Percentiles rank a stretch among this genome's conserved stretches.
Conservation (phyloP, 331 rosid genomes). For the Acacia pycnantha region DNA sequence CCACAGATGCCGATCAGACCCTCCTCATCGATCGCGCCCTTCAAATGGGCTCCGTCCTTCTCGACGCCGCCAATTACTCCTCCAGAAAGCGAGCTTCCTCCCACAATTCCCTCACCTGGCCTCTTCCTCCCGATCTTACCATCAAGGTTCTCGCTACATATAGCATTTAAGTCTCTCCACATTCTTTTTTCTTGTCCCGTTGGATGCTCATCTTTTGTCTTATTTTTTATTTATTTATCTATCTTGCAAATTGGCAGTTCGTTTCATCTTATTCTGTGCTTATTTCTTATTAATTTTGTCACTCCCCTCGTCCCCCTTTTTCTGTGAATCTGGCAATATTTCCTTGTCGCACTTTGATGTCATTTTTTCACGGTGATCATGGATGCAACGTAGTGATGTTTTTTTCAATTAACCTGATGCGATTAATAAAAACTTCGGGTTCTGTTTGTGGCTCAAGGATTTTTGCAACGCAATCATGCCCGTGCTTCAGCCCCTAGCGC, state of each 20-base stretch:
- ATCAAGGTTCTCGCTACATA: constrained; percentile 43
- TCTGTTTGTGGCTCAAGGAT: not conserved
- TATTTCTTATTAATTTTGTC: not conserved
- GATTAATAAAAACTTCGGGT: not conserved
- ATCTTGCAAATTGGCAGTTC: not conserved
- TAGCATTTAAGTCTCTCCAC: not conserved
- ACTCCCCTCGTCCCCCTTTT: not conserved
- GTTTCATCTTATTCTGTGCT: not conserved
- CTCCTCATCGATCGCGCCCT: constrained; percentile 72
- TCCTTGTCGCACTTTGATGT: not conserved
- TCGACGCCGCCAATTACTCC: constrained; percentile 68
- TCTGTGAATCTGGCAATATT: not conserved
- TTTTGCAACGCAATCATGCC: not conserved
- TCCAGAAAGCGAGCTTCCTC: constrained; percentile 66
- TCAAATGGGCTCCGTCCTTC: constrained; percentile 57
- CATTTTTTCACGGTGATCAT: not conserved
- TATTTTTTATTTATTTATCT: not conserved
- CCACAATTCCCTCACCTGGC: constrained; percentile 76
- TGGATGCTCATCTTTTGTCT: not conserved
- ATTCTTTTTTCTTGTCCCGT: not conserved
- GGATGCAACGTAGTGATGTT: not conserved
- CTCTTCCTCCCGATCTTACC: constrained; percentile 85
- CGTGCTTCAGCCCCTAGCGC: not conserved
- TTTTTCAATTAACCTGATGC: not conserved
- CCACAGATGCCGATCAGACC: constrained; percentile 61